Conservation (phyloP, 257 asterid genomes). For the Solanum chiquidenum region DNA sequence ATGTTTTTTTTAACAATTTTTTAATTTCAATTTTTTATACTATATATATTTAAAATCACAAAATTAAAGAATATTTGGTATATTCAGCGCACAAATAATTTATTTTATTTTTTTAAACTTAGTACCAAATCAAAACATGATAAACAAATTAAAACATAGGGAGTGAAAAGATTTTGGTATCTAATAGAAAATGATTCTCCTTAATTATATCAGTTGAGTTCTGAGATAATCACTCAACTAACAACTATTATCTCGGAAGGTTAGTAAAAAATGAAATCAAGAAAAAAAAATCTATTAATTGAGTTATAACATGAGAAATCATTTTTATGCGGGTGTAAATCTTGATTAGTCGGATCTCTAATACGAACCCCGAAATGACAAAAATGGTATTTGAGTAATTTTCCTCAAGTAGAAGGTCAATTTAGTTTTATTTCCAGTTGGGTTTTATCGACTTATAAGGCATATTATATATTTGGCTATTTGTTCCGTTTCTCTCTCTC, state of each 20-base stretch:
- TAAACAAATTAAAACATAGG: background rate
- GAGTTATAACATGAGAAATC: background rate
- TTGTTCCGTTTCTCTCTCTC: background rate
- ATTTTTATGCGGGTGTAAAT: background rate
- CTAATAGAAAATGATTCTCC: background rate
- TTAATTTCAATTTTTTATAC: too few relatives aligned
- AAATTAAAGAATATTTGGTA: too few relatives aligned
- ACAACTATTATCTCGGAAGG: background rate
- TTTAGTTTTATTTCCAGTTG: background rate
- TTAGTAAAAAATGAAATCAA: too few relatives aligned
- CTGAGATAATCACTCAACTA: background rate
- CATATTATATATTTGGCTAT: background rate
- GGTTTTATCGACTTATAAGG: background rate
- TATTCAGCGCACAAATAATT: too few relatives aligned
- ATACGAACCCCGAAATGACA: background rate
- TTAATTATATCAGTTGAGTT: background rate
- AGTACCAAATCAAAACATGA: background rate
- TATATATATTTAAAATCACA: background rate
- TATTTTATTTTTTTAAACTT: background rate
- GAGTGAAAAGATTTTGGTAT: background rate
- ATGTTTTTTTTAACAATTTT: too few relatives aligned
- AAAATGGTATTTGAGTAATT: background rate
- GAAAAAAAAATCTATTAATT: background rate
- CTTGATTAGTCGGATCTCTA: background rate
- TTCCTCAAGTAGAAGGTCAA: background rate